Conservation (phyloP, 345 rosid genomes). For the Eucalyptus polybractea region DNA sequence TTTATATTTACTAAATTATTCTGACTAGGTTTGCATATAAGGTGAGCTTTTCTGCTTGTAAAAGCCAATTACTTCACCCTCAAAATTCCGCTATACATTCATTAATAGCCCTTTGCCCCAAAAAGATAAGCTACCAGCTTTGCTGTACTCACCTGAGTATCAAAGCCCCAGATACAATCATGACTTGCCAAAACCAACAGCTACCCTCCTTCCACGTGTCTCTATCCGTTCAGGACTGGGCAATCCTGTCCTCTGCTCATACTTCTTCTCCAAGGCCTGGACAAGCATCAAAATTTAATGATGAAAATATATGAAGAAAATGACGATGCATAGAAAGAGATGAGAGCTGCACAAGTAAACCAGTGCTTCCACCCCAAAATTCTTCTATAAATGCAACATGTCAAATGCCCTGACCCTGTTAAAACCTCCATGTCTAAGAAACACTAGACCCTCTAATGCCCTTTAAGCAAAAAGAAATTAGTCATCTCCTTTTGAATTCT, state of each 20-base stretch:
- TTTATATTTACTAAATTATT: not conserved
- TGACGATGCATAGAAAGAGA: not conserved
- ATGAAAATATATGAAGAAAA: not conserved
- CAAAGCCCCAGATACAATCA: slow-evolving; percentile 7
- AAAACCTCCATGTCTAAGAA: not conserved
- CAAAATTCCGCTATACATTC: not conserved
- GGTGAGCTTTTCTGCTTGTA: not conserved
- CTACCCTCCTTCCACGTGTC: slow-evolving; percentile 37
- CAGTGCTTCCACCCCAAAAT: not conserved
- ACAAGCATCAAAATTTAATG: not conserved
- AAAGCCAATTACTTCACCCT: not conserved
- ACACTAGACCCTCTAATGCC: not conserved
- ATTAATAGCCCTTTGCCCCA: not conserved
- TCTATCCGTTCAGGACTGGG: slow-evolving; percentile 74
- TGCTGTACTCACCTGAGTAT: not conserved
- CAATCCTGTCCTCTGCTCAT: slow-evolving; percentile 61
- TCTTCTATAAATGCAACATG: not conserved
- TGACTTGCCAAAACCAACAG: slow-evolving; percentile 79
- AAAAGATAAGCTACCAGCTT: not conserved
- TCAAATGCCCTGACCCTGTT: not conserved
- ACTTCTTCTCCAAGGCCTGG: slow-evolving; percentile 76
- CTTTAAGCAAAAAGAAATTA: not conserved
- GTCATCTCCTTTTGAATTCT: not conserved
- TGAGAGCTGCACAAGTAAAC: not conserved
- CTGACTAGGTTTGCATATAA: not conserved